Percentiles rank a stretch among this genome's conserved stretches.
Evolutionary conservation across 2,329 filamentous ascomycete genomes (phyloP).

Genomic region (Hypoxylon sp.): DNA sequence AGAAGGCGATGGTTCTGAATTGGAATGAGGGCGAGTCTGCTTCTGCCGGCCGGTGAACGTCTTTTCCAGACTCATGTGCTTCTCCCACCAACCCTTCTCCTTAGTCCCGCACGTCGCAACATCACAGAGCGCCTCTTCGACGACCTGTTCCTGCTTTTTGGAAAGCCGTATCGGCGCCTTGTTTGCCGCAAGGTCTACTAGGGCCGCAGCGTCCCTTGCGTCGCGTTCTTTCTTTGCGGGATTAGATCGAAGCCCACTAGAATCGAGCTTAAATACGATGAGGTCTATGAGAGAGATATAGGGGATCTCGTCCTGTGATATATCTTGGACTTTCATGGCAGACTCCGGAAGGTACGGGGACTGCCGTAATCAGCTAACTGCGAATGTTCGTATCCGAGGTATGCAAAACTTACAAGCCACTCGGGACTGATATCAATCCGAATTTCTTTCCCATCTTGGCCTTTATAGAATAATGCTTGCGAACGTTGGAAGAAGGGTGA

Average conservation of each 20-base stretch:
- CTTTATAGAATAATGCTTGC: conserved; percentile 44
- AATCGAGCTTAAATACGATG: conserved; percentile 47
- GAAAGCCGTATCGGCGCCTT: conserved; percentile 28
- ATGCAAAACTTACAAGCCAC: conserved; percentile 45
- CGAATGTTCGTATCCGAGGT: too few relatives aligned
- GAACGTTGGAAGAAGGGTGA: conserved; percentile 45
- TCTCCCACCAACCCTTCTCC: conserved; percentile 46
- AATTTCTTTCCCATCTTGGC: conserved; percentile 40
- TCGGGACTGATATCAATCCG: conserved; percentile 45
- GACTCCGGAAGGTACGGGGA: conserved; percentile 45
- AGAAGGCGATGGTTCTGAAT: conserved; percentile 37
- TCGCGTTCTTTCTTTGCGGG: conserved; percentile 44
- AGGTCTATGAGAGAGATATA: conserved; percentile 48
- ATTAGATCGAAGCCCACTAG: conserved; percentile 42
- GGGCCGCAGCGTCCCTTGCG: conserved; percentile 44
- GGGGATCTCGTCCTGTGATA: conserved; percentile 44
- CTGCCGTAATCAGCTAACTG: conserved; percentile 28
- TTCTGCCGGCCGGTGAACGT: conserved; percentile 12
- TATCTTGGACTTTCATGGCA: conserved; percentile 38
- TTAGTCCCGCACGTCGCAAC: conserved; percentile 38
- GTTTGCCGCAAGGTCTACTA: conserved; percentile 38
- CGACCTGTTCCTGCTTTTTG: conserved; percentile 38
- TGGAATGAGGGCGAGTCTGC: conserved; percentile 37
- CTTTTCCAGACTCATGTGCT: conserved; percentile 34
- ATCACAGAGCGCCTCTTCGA: conserved; percentile 45